A percentile compares a stretch with the other conserved stretches of the same genome.
Evolutionary conservation across 1,139 yeast species (phyloP).

Genomic region (Insectozyma bohioensis): DNA sequence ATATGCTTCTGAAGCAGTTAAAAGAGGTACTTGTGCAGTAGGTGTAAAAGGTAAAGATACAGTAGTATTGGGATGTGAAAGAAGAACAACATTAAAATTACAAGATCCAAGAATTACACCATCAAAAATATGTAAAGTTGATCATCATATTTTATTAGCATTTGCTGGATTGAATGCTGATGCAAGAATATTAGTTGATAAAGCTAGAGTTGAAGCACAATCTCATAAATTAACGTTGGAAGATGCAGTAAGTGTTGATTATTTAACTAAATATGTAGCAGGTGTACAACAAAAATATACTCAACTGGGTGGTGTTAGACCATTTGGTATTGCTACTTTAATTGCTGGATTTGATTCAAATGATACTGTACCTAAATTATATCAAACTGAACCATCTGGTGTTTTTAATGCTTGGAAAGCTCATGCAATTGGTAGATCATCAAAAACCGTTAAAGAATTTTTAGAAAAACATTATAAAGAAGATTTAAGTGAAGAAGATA

Average conservation of each 20-base stretch:
- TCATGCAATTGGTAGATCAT: constrained; percentile 92
- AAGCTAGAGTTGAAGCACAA: constrained; percentile 96
- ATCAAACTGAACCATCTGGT: constrained; percentile 97
- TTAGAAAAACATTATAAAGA: constrained; percentile 88
- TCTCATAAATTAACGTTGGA: constrained; percentile 92
- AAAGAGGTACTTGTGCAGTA: constrained; percentile 97
- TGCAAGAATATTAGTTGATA: constrained; percentile 90
- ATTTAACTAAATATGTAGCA: constrained; percentile 90
- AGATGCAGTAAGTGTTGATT: constrained; percentile 91
- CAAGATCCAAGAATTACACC: constrained; percentile 98
- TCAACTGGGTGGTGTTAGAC: constrained; percentile 97
- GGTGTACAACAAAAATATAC: constrained; percentile 97
- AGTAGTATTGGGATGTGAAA: constrained; percentile 95
- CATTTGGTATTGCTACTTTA: constrained; percentile 91
- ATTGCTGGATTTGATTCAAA: constrained; percentile 94
- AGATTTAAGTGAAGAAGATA: constrained; percentile 64
- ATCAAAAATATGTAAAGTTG: constrained; percentile 87
- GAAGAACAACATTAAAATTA: constrained; percentile 89
- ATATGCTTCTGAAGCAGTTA: constrained; percentile 96
- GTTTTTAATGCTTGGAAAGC: constrained; percentile 99
- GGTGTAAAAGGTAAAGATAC: constrained; percentile 90
- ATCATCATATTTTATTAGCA: constrained; percentile 86
- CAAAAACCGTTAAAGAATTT: constrained; percentile 93
- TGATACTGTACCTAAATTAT: constrained; percentile 77
- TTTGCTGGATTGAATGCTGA: constrained; percentile 99